Percentiles rank a stretch among this genome's conserved stretches.
phyloP scores from a whole-genome alignment of 495 filamentous ascomycete species.

The Aspergillus coremiiformis region DNA sequence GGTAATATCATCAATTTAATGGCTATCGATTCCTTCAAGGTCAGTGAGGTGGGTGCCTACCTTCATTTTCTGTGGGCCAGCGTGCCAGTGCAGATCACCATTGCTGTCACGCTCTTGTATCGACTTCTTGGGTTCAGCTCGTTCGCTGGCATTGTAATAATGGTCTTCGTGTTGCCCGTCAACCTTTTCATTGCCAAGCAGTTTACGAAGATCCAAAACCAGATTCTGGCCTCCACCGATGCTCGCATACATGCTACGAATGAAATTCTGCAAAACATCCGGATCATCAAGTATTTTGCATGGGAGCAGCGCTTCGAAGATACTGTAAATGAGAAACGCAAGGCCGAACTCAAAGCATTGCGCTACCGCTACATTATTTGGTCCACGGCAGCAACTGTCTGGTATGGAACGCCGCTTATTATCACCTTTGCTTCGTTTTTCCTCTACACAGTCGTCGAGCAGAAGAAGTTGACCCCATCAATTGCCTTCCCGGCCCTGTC shows the following conservation, averaged over 20 bases:
- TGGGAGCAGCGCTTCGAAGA: conserved; percentile 92
- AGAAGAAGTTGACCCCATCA: conserved; percentile 82
- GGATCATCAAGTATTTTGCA: conserved; percentile 99
- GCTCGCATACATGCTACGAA: conserved; percentile 95
- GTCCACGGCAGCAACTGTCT: conserved; percentile 84
- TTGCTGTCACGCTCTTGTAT: conserved; percentile 73
- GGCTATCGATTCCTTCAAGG: conserved; percentile 98
- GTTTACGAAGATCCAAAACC: conserved; percentile 78
- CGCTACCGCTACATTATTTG: conserved; percentile 82
- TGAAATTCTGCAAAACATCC: conserved; percentile 93
- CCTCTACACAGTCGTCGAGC: conserved; percentile 84
- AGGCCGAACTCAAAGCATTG: conserved; percentile 67
- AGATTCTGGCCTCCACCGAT: conserved; percentile 90
- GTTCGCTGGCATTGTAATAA: conserved; percentile 87
- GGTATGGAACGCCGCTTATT: conserved; percentile 91
- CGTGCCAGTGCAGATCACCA: conserved; percentile 72
- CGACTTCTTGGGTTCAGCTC: conserved; percentile 86
- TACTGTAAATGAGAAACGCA: conserved; percentile 81
- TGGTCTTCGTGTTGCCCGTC: conserved; percentile 79
- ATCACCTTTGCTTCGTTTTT: conserved; percentile 97
- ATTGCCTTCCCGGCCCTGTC: conserved; percentile 95
- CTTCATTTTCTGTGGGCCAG: conserved; percentile 83
- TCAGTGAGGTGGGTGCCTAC: conserved; percentile 87
- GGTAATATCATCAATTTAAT: conserved; percentile 98
- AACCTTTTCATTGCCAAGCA: conserved; percentile 79